Percentiles rank a stretch among this genome's conserved stretches.
Evolutionary conservation across 352 stramenopile species (phyloP).

Genomic region (Phytophthora colocasiae): DNA sequence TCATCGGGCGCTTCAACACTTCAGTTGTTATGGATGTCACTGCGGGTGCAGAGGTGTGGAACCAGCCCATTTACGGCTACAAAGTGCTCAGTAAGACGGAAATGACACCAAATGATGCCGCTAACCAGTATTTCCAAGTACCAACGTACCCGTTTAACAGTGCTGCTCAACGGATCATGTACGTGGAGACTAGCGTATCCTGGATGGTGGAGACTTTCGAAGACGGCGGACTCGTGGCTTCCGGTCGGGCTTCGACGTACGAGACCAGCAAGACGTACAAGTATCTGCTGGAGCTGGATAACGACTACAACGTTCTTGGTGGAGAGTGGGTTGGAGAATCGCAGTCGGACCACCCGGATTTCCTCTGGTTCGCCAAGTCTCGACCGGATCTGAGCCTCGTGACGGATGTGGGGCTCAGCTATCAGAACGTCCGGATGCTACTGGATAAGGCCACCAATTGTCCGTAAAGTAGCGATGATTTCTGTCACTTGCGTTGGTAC

Average conservation of each 20-base stretch:
- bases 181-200: slow-evolving; percentile 48
- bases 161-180: slow-evolving; percentile 44
- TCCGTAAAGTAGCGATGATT: slow-evolving; percentile 11
- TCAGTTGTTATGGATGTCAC: slow-evolving; percentile 57
- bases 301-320: slow-evolving; percentile 47
- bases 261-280: slow-evolving; percentile 40
- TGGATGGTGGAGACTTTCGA: slow-evolving; percentile 58
- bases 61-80: slow-evolving; percentile 66
- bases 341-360: slow-evolving; percentile 44
- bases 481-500: background rate
- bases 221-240: slow-evolving; percentile 44
- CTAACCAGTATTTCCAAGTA: slow-evolving; percentile 42
- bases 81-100: slow-evolving; percentile 40
- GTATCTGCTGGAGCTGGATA: slow-evolving; percentile 52
- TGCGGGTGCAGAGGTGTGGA: slow-evolving; percentile 56
- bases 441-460: slow-evolving; percentile 37
- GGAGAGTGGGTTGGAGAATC: slow-evolving; percentile 50
- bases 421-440: slow-evolving; percentile 37
- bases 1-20: slow-evolving; percentile 47
- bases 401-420: slow-evolving; percentile 41
- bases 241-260: slow-evolving; percentile 31
- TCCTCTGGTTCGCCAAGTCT: slow-evolving; percentile 43
- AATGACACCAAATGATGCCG: slow-evolving; percentile 44
- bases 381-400: slow-evolving; percentile 36
- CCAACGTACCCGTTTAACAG: slow-evolving; percentile 60